Conservation (phyloP, 345 rosid genomes). For the Ricinus communis region DNA sequence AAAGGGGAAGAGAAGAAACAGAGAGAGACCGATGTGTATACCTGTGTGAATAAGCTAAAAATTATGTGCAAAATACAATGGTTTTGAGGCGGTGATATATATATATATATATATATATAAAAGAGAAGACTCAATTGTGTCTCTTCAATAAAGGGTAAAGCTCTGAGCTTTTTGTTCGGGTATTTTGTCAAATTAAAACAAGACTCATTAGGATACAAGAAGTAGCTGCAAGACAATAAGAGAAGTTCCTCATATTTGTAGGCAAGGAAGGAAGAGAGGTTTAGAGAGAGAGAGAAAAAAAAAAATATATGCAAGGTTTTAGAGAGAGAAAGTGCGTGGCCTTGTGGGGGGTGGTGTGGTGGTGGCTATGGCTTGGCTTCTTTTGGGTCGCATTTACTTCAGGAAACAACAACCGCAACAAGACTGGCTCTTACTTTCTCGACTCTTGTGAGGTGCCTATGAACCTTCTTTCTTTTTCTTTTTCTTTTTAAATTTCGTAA, state of each 20-base stretch:
- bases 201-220: neutral
- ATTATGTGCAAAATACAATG: neutral
- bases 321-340: slow-evolving; percentile 24
- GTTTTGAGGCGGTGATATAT: neutral
- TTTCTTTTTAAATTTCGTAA: neutral
- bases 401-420: slow-evolving; percentile 16
- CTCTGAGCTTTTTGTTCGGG: too few relatives aligned
- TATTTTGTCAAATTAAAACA: slow-evolving; percentile 21
- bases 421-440: slow-evolving; percentile 19
- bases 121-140: neutral
- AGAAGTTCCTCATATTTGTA: slow-evolving; percentile 28
- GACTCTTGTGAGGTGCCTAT: neutral
- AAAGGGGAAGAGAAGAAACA: slow-evolving; percentile 1
- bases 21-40: slow-evolving; percentile 26
- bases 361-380: slow-evolving; percentile 4
- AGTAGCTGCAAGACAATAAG: slow-evolving; percentile 22
- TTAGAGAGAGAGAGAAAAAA: slow-evolving; percentile 13
- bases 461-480: slow-evolving; percentile 8
- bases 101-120: too few relatives aligned
- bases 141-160: too few relatives aligned
- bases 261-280: slow-evolving; percentile 1
- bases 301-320: too few relatives aligned
- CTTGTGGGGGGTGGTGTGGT: slow-evolving; percentile 5
- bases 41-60: slow-evolving; percentile 30
- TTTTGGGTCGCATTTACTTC: slow-evolving; percentile 42